Conservation (phyloP, 805 yeast genomes). For the Myxozyma vanderwaltii region DNA sequence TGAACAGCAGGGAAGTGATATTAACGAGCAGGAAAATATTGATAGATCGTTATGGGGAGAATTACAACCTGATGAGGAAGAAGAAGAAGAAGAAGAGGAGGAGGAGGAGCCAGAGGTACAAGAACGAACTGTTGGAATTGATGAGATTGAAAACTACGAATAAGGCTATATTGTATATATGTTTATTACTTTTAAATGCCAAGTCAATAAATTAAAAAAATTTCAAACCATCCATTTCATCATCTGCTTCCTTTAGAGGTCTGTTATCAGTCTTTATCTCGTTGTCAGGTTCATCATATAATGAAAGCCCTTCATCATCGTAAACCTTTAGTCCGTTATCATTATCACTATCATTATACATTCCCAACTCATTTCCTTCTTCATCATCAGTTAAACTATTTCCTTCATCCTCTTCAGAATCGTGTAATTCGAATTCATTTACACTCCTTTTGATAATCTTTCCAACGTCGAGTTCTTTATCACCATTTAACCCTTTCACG, state of each 20-base stretch:
- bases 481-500: background rate
- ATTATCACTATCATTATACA: slow-evolving; percentile 1
- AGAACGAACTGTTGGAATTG: slow-evolving; percentile 36
- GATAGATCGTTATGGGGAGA: slow-evolving; percentile 44
- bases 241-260: background rate
- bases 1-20: slow-evolving; percentile 16
- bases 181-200: background rate
- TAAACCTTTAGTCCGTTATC: background rate
- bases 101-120: slow-evolving; percentile 46
- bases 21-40: slow-evolving; percentile 29
- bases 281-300: background rate
- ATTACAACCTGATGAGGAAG: slow-evolving; percentile 43
- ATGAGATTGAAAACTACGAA: slow-evolving; percentile 23
- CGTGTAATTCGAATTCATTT: background rate
- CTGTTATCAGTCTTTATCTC: background rate
- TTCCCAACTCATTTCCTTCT: background rate
- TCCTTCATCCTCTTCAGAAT: too few species aligned
- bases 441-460: background rate
- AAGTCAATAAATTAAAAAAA: slow-evolving; percentile 11
- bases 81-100: slow-evolving; percentile 41
- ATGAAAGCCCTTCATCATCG: background rate
- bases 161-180: background rate
- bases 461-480: slow-evolving; percentile 6
- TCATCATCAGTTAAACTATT: background rate
- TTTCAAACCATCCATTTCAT: slow-evolving; percentile 4